Base-by-base conservation (phyloP, 306 rosid genomes). In the Carpinus fangiana region DNA sequence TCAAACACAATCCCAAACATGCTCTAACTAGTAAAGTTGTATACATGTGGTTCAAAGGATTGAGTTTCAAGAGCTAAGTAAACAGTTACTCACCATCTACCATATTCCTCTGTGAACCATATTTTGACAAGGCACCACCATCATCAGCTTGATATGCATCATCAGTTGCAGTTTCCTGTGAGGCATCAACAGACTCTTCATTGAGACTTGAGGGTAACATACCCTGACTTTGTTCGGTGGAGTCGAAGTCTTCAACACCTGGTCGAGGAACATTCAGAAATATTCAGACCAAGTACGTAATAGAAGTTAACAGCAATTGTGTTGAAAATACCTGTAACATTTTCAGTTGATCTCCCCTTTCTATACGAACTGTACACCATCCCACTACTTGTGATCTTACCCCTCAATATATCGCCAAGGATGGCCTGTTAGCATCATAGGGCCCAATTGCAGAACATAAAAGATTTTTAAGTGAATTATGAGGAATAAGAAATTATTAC, bases 321-420 rank as follows among this genome's bases (percentile, higher is more conserved):
- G 75, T 61, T 43, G 75, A 55, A 71, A 65, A 8, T 84, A 89
- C 90, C 90, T 78, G 79, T 57, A 73, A 81, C 36, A 66, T n/a
- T 50, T 48, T 86, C 88, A 73, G 84, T 50, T 72, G 84, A 74
- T 54, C 75, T 80, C 26, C 79, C 88, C 73, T 84, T 86, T 43
- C 68, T 78, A 26, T 54, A 56, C 23, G 89, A 79, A 78, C 56
- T 79, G 82, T 80, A 80, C 12, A 66, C 75, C 23, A 84, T 80
- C 77, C 86, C 90, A 3, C 90, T 89, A 73, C 87, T 84, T 43
- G 85, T 86, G 50, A 84, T 73, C 67, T 86, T 86, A 66, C 92
- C 92, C 72, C 71, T 84, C 90, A 84, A 82, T 72, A 89, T 86
- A 53, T 86, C 83, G n/a, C 83, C 66, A 62, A 84, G 87, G 51